A percentile compares a stretch with the other conserved stretches of the same genome.
These are phyloP conservation scores for Fusarium virguliforme DNA, from an alignment of 2,329 filamentous ascomycete genomes.

Conservation along the genomic window DNA sequence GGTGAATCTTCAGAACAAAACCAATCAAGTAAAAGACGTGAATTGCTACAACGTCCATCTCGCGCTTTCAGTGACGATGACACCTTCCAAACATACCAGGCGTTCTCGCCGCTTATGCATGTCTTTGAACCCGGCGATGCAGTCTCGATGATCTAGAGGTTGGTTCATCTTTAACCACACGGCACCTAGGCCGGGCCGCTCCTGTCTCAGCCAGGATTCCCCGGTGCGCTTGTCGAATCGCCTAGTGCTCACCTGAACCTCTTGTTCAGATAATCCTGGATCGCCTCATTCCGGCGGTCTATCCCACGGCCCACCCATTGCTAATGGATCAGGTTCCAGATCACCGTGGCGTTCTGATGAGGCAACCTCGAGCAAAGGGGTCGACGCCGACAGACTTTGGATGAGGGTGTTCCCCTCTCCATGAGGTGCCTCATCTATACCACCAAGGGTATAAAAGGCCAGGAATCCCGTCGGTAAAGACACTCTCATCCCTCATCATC, in stretches of 20 bases:
- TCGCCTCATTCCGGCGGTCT: neutral
- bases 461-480: rapidly evolving
- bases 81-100: neutral
- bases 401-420: neutral
- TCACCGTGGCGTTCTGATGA: too few relatives aligned
- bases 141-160: neutral
- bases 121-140: neutral
- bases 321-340: neutral
- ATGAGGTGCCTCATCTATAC: neutral
- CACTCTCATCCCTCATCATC: neutral
- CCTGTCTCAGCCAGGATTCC: neutral
- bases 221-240: neutral
- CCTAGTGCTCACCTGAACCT: neutral
- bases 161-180: neutral
- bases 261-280: neutral
- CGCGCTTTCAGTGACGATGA: neutral
- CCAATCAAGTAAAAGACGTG: too few relatives aligned
- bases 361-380: neutral
- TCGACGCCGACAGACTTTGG: neutral
- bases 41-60: neutral
- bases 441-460: neutral
- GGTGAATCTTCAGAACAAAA: neutral
- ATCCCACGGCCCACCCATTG: too few relatives aligned
- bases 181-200: neutral
- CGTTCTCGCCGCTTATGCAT: neutral